A percentile compares a stretch with the other conserved stretches of the same genome.
Conservation (phyloP, 345 rosid genomes). For the Clarkia xantiana region DNA sequence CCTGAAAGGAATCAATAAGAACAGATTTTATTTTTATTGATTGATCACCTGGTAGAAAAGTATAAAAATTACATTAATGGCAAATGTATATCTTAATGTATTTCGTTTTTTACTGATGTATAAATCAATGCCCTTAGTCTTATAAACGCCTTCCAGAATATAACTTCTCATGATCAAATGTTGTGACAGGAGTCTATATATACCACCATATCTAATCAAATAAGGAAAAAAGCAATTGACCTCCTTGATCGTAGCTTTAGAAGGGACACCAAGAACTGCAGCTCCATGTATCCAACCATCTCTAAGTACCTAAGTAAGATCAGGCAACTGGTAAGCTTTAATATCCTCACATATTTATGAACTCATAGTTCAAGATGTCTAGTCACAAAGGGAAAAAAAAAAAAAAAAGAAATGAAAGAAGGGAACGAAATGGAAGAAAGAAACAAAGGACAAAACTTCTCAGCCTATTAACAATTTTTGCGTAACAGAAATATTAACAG, state of each 20-base stretch:
- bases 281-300: conserved; percentile 73
- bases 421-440: no score
- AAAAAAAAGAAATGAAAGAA: no score
- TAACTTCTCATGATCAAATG: no score
- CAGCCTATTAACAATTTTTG: neutral
- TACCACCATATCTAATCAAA: no score
- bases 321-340: conserved; percentile 9
- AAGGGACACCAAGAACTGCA: conserved; percentile 92
- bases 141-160: no score
- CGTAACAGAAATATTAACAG: neutral
- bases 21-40: neutral
- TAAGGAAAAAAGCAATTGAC: conserved; percentile 14
- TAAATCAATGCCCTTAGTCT: no score
- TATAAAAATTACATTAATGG: no score
- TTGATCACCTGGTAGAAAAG: no score
- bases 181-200: no score
- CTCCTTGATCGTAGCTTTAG: conserved; percentile 96
- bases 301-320: conserved; percentile 55
- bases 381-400: neutral
- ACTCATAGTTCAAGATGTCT: conserved; percentile 1
- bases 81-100: no score
- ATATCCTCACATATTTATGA: neutral
- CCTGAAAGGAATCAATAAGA: conserved; percentile 29
- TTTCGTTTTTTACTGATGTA: no score
- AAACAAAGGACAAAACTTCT: neutral